Base-by-base conservation (phyloP, 2,329 filamentous ascomycete genomes). In the Alternaria sp. region DNA sequence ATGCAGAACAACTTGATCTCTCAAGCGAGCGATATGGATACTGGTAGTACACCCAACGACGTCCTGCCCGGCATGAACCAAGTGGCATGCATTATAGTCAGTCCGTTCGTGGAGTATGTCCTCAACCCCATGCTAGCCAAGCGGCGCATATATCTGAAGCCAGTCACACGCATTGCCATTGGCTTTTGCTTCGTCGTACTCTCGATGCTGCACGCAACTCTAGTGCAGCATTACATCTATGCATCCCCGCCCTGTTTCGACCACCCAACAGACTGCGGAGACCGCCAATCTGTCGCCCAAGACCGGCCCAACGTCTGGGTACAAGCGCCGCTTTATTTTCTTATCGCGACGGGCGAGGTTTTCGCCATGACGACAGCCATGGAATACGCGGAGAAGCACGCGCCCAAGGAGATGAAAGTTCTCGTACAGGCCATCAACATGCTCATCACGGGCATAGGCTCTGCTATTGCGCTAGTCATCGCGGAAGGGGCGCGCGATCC, bases 371-470 rank as follows among this genome's bases (percentile, higher is more conserved):
- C 81, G 13, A 83, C 83, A 0, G 78, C 75, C 2, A 77, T 78
- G 40, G 83, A 84, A 63, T 84, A 81, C 56, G 78, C 80, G 0
- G 84, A 84, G 66, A 76, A 74, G 43, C 71, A 83, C 28, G 80
- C 83, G 0, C 83, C 83, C 0, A 77, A 77, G 30, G 74, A 77
- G 12, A 84, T 84, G 81, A 79, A 77, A 43, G 74, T 70, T 4
- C 67, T 81, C 12, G 76, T 81, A 4, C 78, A 81, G 59, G 75
- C 78, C 1, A 71, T 80, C 30, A 75, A 68, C 44, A 69, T 79
- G 30, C 65, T 81, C 9, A 69, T 77, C 3, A 77, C 72, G 7
- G 76, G 74, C 2, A 46, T 79, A 5, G 78, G 77, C 1, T 77
- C 75, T 7, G 68, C 67, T 1, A 54, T 73, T 7, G 78, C 77